Evolutionary conservation across 2,329 filamentous ascomycete genomes (phyloP).

Genomic region (Neonectria neomacrospora): DNA sequence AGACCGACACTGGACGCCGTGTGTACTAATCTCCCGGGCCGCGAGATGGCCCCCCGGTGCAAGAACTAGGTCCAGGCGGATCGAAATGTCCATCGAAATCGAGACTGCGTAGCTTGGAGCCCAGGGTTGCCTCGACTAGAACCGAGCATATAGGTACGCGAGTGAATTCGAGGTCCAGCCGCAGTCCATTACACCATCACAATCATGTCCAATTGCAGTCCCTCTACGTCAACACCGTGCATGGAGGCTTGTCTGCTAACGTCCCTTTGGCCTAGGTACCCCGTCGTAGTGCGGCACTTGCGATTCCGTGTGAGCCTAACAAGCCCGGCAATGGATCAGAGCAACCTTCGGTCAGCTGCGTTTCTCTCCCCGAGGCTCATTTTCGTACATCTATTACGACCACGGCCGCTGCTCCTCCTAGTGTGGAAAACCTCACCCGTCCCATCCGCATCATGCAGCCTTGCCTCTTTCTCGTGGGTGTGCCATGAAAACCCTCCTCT

Average conservation of each 20-base stretch:
- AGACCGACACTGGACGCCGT: not conserved
- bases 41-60: no score
- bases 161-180: not conserved
- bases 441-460: not conserved
- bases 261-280: not conserved
- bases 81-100: not conserved
- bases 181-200: not conserved
- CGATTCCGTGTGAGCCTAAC: not conserved
- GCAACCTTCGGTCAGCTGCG: not conserved
- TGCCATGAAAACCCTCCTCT: constrained; percentile 40
- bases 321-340: not conserved
- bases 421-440: not conserved
- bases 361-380: not conserved
- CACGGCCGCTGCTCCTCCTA: not conserved
- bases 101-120: no score
- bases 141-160: no score
- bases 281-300: not conserved
- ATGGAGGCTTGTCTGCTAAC: not conserved
- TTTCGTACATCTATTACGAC: not conserved
- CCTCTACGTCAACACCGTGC: not conserved
- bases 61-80: no score
- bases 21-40: no score
- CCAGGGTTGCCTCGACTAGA: no score
- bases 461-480: not conserved
- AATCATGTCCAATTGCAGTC: not conserved